These are phyloP conservation scores for Talaromyces stipitatus DNA, from an alignment of 495 filamentous ascomycete genomes.

Conservation along the genomic window DNA sequence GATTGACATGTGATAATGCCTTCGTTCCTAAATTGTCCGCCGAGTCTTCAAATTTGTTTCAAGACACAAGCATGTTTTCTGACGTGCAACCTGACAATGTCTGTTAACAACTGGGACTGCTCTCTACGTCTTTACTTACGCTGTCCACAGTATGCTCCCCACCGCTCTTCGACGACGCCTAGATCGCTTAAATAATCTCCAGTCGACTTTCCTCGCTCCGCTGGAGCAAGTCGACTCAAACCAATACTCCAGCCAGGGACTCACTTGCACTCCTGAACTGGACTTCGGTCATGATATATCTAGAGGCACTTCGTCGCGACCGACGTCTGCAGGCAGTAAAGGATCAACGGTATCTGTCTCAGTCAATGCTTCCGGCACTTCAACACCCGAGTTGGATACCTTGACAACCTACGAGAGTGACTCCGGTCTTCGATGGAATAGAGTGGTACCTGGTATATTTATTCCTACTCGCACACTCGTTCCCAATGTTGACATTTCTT, in stretches of 20 bases:
- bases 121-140: background rate
- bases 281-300: slow-evolving; percentile 1
- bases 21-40: slow-evolving; percentile 1
- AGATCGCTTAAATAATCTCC: background rate
- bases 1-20: background rate
- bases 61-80: background rate
- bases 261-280: slow-evolving; percentile 13
- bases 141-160: background rate
- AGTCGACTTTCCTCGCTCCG: background rate
- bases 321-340: slow-evolving; percentile 10
- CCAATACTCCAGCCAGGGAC: background rate
- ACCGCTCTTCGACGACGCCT: background rate
- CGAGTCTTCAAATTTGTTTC: background rate
- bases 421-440: slow-evolving; percentile 35
- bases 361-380: background rate
- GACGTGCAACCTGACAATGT: background rate
- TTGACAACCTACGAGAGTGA: slow-evolving; percentile 23
- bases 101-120: background rate
- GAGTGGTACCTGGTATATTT: slow-evolving; percentile 27
- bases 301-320: slow-evolving; percentile 4
- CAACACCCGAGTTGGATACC: background rate
- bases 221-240: background rate
- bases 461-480: background rate
- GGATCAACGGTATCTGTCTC: slow-evolving; percentile 1
- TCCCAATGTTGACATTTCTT: background rate